A percentile compares a stretch with the other conserved stretches of the same genome.
Conservation (phyloP, 805 yeast genomes). For the Candida palmyrensis region DNA sequence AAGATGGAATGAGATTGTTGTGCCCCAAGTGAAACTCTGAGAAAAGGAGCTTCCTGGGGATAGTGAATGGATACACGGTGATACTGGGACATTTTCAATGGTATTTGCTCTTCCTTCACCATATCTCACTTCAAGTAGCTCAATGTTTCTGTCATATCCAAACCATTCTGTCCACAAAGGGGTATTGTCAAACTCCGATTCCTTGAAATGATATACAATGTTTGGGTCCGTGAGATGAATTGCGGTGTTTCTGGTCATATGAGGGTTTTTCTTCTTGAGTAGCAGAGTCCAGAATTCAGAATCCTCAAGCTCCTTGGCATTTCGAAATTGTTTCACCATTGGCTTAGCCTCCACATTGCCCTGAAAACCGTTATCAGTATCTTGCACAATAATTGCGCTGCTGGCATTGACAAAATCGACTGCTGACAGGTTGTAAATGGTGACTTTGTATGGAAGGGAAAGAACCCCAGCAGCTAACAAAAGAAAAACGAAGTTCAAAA, state of each 20-base stretch:
- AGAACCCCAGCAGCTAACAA: no score
- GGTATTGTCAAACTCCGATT: no score
- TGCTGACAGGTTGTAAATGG: no score
- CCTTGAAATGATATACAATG: slow-evolving; percentile 7
- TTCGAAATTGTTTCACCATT: slow-evolving; percentile 3
- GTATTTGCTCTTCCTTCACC: slow-evolving; percentile 7
- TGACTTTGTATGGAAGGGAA: no score
- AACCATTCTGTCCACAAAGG: neutral
- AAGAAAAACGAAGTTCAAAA: no score
- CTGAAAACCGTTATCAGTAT: no score
- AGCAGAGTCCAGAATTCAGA: slow-evolving; percentile 10
- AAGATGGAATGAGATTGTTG: slow-evolving; percentile 5
- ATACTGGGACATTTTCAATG: slow-evolving; percentile 11
- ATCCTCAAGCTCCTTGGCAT: slow-evolving; percentile 5
- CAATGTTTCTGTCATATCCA: slow-evolving; percentile 6
- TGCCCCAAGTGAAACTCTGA: slow-evolving; percentile 9
- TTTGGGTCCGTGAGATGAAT: slow-evolving; percentile 7
- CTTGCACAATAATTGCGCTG: no score
- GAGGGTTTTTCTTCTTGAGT: slow-evolving; percentile 4
- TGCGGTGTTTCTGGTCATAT: slow-evolving; percentile 5
- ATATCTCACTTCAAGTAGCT: slow-evolving; percentile 15
- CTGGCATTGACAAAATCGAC: no score
- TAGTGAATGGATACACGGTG: slow-evolving; percentile 13
- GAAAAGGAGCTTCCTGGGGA: slow-evolving; percentile 13
- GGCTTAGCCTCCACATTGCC: no score